Base-by-base conservation (phyloP, 1,284 basidiomycete genomes). In the Trichosporon asahii region DNA sequence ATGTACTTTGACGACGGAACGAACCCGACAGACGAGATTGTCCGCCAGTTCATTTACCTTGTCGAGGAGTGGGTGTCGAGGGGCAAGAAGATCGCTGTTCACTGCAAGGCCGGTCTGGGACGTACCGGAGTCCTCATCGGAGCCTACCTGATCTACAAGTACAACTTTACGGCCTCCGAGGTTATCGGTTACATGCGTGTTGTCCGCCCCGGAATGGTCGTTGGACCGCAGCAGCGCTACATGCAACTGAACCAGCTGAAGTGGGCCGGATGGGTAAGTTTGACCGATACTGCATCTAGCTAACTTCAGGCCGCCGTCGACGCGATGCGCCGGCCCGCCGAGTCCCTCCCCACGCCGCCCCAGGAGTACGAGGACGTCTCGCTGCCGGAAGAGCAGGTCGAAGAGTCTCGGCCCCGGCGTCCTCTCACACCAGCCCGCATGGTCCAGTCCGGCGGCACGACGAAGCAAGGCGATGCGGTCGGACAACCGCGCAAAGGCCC, bases 151-250 rank as follows among this genome's bases (percentile, higher is more conserved):
- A 93, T 98, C 75, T 99, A 97, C 92, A 98, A 97, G 85, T 95
- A 98, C 79, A 92, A 92, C n/a, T 99, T 99, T 80, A 94, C 94
- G n/a, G 95, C 96, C 0, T 90, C 90, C 69, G 97, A 99, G 84
- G 95, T 91, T 9, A 99, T 99, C 72, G 97, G 92, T 0, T 98
- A 95, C 84, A 99, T 99, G 97, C 90, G 97, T 25, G 92, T 99
- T 74, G 90, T 98, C 73, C 89, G 96, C 55, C 97, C 96, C 0
- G 83, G 83, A 1, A 95, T 94, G 81, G 95, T 98, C 15, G 95
- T 98, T 44, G 95, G 95, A 7, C 85, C 85, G 12, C 86, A 87
- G 69, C 86, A 89, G 79, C 96, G 98, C 80, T 99, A 94, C 81
- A 92, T 99, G 90, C 95, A 97, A 80, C 88, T 94, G 77, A 97